Evolutionary conservation across 805 yeast species (phyloP).

Genomic region (Candida coquimbonensis): DNA sequence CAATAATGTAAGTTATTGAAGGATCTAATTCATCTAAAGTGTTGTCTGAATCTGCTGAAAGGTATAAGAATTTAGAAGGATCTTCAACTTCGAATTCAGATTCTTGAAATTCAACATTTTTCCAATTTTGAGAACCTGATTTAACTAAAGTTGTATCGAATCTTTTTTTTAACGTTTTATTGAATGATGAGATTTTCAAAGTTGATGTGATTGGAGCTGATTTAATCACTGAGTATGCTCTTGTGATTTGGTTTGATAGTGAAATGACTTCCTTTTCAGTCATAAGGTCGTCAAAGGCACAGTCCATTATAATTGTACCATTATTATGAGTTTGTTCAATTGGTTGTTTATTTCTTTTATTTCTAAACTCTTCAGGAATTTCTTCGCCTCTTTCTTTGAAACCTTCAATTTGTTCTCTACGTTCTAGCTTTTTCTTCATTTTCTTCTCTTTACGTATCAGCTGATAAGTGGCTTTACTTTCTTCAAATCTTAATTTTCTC

Average conservation of each 20-base stretch:
- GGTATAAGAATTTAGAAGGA: slow-evolving; percentile 46
- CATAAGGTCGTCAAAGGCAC: slow-evolving; percentile 90
- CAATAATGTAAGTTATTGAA: slow-evolving; percentile 75
- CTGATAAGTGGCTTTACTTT: slow-evolving; percentile 53
- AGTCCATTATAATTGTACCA: slow-evolving; percentile 65
- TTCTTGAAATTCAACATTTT: slow-evolving; percentile 44
- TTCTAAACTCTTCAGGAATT: slow-evolving; percentile 31
- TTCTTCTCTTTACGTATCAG: slow-evolving; percentile 49
- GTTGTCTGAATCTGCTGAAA: slow-evolving; percentile 84
- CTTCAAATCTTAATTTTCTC: slow-evolving; percentile 53
- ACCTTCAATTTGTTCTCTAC: slow-evolving; percentile 31
- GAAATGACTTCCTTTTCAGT: slow-evolving; percentile 62
- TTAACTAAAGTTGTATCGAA: slow-evolving; percentile 54
- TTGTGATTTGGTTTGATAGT: slow-evolving; percentile 69
- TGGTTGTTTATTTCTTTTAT: slow-evolving; percentile 29
- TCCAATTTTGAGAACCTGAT: slow-evolving; percentile 61
- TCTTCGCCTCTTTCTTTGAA: slow-evolving; percentile 33
- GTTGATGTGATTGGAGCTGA: slow-evolving; percentile 50
- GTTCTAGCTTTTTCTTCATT: slow-evolving; percentile 34
- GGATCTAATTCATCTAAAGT: slow-evolving; percentile 55
- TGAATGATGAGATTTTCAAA: slow-evolving; percentile 56
- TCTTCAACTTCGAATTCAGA: slow-evolving; percentile 25
- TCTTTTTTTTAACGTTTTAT: slow-evolving; percentile 56
- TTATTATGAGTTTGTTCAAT: slow-evolving; percentile 42
- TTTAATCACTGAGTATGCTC: slow-evolving; percentile 76